A percentile compares a stretch with the other conserved stretches of the same genome.
phyloP scores from a whole-genome alignment of 2,329 filamentous ascomycete species.

The Cordyceps tenuipes region DNA sequence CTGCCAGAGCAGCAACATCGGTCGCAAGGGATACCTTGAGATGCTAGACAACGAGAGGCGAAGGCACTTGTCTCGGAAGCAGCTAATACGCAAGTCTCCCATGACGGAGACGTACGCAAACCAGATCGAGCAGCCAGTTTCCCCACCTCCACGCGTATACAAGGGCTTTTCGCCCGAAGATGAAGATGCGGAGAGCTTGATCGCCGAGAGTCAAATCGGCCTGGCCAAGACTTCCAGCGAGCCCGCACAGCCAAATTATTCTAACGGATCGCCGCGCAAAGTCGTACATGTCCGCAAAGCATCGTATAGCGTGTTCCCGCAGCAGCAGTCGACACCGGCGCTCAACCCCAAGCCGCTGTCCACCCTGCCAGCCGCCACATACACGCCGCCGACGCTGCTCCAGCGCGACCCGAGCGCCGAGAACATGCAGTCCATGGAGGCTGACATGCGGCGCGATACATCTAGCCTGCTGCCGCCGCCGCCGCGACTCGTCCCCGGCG shows the following conservation, averaged over 20 bases:
- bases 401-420: neutral
- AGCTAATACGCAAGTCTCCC: conserved; percentile 1
- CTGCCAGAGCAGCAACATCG: conserved; percentile 49
- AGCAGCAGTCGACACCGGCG: neutral
- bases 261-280: neutral
- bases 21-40: conserved; percentile 38
- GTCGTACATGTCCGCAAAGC: conserved; percentile 12
- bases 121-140: conserved; percentile 8
- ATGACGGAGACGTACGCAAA: conserved; percentile 7
- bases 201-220: conserved; percentile 7
- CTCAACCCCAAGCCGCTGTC: conserved; percentile 22
- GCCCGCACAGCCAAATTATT: neutral
- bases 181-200: neutral
- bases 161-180: neutral
- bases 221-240: neutral
- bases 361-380: conserved; percentile 41
- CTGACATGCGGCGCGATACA: conserved; percentile 9
- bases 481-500: neutral
- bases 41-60: conserved; percentile 31
- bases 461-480: conserved; percentile 29
- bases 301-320: conserved; percentile 21
- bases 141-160: neutral
- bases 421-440: neutral
- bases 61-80: conserved; percentile 15
- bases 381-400: conserved; percentile 22